phyloP scores from a whole-genome alignment of 1,284 basidiomycete genomes.

The Apiotrichum mycotoxinovorans region DNA sequence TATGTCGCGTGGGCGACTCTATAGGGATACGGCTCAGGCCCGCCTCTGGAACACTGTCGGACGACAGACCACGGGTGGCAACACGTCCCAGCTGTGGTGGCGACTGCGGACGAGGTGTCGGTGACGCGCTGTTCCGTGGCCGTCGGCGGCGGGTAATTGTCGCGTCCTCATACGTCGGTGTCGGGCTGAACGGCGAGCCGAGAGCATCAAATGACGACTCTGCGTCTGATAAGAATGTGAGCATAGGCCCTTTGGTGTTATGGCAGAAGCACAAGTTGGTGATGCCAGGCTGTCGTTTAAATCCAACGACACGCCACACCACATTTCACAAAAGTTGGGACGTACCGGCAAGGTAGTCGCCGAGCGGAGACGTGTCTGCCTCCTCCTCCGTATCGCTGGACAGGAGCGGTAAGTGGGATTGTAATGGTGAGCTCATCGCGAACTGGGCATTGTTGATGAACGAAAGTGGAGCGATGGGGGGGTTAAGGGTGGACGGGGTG shows the following conservation, averaged over 20 bases:
- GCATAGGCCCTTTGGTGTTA: neutral
- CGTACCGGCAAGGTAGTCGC: conserved; percentile 19
- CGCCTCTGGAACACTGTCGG: neutral
- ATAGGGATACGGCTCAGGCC: neutral
- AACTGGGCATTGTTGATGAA: neutral
- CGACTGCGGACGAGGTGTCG: neutral
- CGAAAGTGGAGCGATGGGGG: neutral
- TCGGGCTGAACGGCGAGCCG: neutral
- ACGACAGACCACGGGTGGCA: neutral
- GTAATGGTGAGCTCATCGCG: neutral
- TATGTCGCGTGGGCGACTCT: neutral
- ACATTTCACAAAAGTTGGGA: no score
- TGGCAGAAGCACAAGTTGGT: no score
- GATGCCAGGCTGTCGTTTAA: no score
- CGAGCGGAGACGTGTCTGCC: conserved; percentile 11
- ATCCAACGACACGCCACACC: no score
- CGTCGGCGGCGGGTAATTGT: conserved; percentile 1
- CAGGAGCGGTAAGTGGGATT: neutral
- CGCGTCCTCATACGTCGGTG: conserved; percentile 1
- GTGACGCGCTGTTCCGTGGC: neutral
- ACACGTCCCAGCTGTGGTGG: neutral
- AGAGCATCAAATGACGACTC: conserved; percentile 19
- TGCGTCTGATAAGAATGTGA: conserved; percentile 9
- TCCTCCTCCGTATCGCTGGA: neutral
- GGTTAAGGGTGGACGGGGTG: neutral